Evolutionary conservation across 495 filamentous ascomycete species (phyloP), one percentile per base, ranked within the genome.

Genomic region (Penicillium cosmopolitanum): DNA sequence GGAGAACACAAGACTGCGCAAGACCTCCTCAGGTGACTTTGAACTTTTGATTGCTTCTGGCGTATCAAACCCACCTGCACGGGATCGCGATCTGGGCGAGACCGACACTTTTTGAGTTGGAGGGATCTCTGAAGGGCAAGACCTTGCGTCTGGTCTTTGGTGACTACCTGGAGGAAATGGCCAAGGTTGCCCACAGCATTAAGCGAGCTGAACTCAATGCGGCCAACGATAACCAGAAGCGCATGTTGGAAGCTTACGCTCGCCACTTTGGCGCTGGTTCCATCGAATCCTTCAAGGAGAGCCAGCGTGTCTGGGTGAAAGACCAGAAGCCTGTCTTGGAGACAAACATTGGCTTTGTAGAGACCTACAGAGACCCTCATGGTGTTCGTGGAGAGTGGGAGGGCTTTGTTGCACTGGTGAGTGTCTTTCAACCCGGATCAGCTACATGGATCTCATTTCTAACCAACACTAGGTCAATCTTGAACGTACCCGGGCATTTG

Each of bases 341-440:
- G 73, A 89, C 83, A 16, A 94, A 98, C 71, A 85, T 98, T 56
- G 95, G 95, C 1, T 98, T 98, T 66, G 89, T 98, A 42, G 95
- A 98, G 76, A 96, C 93, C 0, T 98, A 98, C 68, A 85, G 95
- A 51, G 95, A 98, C 70, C 95, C 95, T 1, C 89, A 92, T 54
- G 94, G 95, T 48, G 86, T 96, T 11, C 82, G 94, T 52, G 93
- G 90, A n/a, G 95, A 98, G 70, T 98, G 95, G 95, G 94, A 98
- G 73, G 94, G 92, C 1, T 95, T 96, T 66, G 90, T 90, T 53
- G 89, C 89, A 34, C 80, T 90, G 63, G 88, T 91, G 58, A 42
- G 58, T 12, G 13, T 6, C 5, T 21, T 16, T 5, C 15, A 44
- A 44, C 16, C 3, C 8, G 4, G 16, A 44, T 13, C 19, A 23